Percentiles rank a stretch among this genome's conserved stretches.
These are phyloP conservation scores for Rugosomyces carneus DNA, from an alignment of 1,284 basidiomycete genomes.

Conservation along the genomic window DNA sequence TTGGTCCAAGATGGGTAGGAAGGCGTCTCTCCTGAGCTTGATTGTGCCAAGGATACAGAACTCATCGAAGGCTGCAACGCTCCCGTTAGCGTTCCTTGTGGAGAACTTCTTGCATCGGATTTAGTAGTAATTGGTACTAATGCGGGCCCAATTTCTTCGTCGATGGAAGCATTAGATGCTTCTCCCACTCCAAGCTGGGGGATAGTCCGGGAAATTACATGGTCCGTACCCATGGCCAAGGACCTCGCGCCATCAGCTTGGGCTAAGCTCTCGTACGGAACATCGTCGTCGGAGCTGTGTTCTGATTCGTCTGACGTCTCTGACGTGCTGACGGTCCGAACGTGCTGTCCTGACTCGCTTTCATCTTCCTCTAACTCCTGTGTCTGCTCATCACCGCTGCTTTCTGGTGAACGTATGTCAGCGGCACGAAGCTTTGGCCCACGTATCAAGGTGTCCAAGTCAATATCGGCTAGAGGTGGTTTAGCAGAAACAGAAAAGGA, in stretches of 20 bases:
- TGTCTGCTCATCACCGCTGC: slow-evolving; percentile 14
- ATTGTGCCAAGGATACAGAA: background rate
- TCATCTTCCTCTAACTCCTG: slow-evolving; percentile 20
- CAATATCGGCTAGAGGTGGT: slow-evolving; percentile 22
- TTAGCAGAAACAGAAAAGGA: background rate
- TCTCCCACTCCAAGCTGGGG: slow-evolving; percentile 25
- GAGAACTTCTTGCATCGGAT: slow-evolving; percentile 14
- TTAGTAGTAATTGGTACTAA: slow-evolving; percentile 26
- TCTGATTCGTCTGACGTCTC: slow-evolving; percentile 24
- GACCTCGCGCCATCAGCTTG: background rate
- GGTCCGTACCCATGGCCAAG: slow-evolving; percentile 7
- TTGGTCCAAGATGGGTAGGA: background rate
- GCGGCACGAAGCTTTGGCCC: slow-evolving; percentile 33
- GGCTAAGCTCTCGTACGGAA: slow-evolving; percentile 3
- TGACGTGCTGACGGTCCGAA: slow-evolving; percentile 3
- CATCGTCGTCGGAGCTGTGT: slow-evolving; percentile 16
- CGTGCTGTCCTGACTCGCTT: slow-evolving; percentile 15
- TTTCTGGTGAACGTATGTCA: slow-evolving; percentile 20
- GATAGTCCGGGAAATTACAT: slow-evolving; percentile 24
- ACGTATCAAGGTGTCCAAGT: slow-evolving; percentile 42
- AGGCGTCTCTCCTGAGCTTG: slow-evolving; percentile 5
- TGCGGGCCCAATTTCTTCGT: slow-evolving; percentile 27
- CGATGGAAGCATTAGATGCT: slow-evolving; percentile 26
- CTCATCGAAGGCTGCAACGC: slow-evolving; percentile 3
- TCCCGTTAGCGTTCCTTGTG: slow-evolving; percentile 1